Conservation (phyloP, 2,329 filamentous ascomycete genomes). For the Triangularia verruculosa region DNA sequence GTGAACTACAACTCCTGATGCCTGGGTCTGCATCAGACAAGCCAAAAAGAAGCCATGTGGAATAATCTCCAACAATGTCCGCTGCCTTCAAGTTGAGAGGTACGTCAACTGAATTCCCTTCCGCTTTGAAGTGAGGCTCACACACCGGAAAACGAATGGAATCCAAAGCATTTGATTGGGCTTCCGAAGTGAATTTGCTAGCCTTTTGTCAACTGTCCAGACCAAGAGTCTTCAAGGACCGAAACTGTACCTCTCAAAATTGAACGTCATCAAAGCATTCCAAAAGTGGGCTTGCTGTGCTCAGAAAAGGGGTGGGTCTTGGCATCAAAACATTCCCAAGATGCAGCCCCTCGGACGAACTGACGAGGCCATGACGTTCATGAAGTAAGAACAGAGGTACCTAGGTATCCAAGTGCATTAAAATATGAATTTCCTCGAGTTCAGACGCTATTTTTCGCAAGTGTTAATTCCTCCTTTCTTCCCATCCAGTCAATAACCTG, state of each 20-base stretch:
- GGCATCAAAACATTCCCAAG: background rate
- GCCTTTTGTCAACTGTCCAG: background rate
- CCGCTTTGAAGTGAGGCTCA: no score
- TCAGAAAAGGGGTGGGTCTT: background rate
- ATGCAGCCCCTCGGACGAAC: background rate
- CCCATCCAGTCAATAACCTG: no score
- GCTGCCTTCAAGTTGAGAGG: no score
- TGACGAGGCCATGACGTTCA: conserved; percentile 4
- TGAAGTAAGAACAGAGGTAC: background rate
- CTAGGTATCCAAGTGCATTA: background rate
- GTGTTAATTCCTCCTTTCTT: background rate
- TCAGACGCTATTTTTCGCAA: background rate
- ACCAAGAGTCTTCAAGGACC: background rate
- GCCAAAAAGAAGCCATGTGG: no score
- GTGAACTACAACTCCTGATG: no score
- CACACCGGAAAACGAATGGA: no score
- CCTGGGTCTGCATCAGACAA: no score
- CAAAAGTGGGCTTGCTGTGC: background rate
- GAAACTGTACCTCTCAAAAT: background rate
- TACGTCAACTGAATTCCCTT: no score
- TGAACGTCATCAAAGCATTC: background rate
- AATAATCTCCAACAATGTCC: no score
- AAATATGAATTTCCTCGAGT: background rate
- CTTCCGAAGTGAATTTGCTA: background rate
- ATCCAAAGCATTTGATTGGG: no score